These are phyloP conservation scores for Exophiala oligosperma DNA, from an alignment of 2,329 filamentous ascomycete species.

Conservation along the genomic window DNA sequence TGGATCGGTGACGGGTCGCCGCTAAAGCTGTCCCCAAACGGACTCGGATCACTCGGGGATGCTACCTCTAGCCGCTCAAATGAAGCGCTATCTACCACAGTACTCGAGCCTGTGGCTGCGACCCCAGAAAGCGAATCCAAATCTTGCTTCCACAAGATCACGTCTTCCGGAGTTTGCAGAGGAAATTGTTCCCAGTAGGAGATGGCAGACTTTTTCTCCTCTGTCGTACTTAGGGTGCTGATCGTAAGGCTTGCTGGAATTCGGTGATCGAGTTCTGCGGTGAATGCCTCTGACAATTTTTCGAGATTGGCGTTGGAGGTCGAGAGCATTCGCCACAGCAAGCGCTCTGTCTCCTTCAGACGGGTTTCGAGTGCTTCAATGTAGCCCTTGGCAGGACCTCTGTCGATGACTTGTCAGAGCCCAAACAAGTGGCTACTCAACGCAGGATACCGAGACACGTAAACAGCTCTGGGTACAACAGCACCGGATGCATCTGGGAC, in stretches of 20 bases:
- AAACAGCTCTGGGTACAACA: not conserved
- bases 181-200: constrained; percentile 37
- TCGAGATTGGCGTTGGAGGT: constrained; percentile 31
- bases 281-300: constrained; percentile 30
- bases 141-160: constrained; percentile 37
- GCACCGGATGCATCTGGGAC: not conserved
- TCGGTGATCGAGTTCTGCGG: not conserved
- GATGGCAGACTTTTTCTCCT: constrained; percentile 15
- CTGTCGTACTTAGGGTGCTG: not conserved
- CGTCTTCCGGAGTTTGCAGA: constrained; percentile 31
- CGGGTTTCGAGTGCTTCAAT: constrained; percentile 44
- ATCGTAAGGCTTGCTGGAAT: constrained; percentile 1
- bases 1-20: not conserved
- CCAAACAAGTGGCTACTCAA: too few relatives aligned
- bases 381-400: constrained; percentile 47
- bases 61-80: not conserved
- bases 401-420: constrained; percentile 16
- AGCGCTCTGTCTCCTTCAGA: constrained; percentile 41
- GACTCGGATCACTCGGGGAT: not conserved
- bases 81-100: not conserved
- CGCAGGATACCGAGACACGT: not conserved
- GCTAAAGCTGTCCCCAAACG: not conserved
- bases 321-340: constrained; percentile 37
- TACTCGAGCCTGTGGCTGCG: not conserved
- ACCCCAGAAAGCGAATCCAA: constrained; percentile 7